Base-by-base conservation (phyloP, 2,329 filamentous ascomycete genomes). In the Talaromyces sp. region DNA sequence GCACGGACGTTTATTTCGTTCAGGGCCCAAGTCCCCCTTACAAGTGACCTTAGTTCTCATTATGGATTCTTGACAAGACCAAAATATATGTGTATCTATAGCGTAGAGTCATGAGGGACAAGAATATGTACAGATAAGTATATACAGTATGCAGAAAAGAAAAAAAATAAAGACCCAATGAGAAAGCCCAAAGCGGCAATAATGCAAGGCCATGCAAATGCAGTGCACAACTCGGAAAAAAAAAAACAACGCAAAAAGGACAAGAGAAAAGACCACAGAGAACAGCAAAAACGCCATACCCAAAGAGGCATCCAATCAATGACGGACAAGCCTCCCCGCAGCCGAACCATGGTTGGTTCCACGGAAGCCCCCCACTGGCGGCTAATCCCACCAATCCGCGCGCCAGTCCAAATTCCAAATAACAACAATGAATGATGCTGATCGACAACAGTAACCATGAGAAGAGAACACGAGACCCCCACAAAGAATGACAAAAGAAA, bases 301-400 rank as follows among this genome's bases (percentile, higher is more conserved):
- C 24, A 52, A 27, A 52, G 8, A n/a, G 49, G 24, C 49, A 52
- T n/a, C 49, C 26, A 29, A 52, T 29, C 49, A 52, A 52, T 10
- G 27, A n/a, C 24, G 27, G 14, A n/a, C 17, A 27, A 17, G 24
- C 17, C 24, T 17, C 49, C 27, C 24, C 27, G 24, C 24, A 27
- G 24, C 49, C 27, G 14, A 29, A 17, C 49, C 49, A 13, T 52
- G 43, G 43, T 46, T 46, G 43, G 43, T 9, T 46, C 43, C 19
- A 21, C 11, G n/a, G 21, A 46, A 46, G 43, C n/a, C 24, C 17
- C 17, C 24, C 49, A 52, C 49, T 52, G 49, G 49, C 49, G 49
- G 49, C 49, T 52, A 52, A 52, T 52, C 49, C 49, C 49, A 52
- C 49, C 49, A 52, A 52, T 52, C 49, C 49, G 5, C 49, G 49